phyloP scores from a whole-genome alignment of 805 yeast species.

The Yarrowia sp. region DNA sequence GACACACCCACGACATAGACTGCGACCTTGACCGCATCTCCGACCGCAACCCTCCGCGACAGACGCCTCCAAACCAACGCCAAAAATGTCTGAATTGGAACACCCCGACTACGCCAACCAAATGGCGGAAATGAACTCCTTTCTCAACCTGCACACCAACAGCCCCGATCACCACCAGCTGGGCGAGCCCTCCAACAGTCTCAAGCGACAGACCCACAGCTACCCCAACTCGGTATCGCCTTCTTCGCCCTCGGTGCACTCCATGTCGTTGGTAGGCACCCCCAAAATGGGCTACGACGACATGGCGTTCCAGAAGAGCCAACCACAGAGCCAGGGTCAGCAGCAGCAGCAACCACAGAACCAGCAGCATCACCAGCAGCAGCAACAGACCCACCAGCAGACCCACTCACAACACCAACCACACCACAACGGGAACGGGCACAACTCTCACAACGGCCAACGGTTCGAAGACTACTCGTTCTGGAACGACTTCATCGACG shows the following conservation, averaged over 20 bases:
- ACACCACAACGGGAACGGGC: background rate
- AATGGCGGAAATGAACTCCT: constrained; percentile 23
- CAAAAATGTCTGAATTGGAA: constrained; percentile 16
- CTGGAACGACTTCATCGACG: constrained; percentile 23
- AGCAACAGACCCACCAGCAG: background rate
- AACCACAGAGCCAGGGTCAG: background rate
- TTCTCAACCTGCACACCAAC: constrained; percentile 23
- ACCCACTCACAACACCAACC: background rate
- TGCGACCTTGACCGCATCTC: no score
- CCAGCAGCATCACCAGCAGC: background rate
- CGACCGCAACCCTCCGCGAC: no score
- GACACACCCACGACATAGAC: no score
- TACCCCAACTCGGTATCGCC: constrained; percentile 24
- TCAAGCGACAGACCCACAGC: constrained; percentile 22
- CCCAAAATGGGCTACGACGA: constrained; percentile 21
- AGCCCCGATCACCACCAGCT: constrained; percentile 15
- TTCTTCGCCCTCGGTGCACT: constrained; percentile 7
- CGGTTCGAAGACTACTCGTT: constrained; percentile 7
- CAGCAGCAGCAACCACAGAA: background rate
- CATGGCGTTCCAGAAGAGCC: background rate
- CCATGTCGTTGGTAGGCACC: constrained; percentile 21
- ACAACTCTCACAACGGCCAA: no score
- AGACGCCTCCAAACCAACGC: no score
- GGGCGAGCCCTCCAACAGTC: background rate
- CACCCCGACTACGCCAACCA: constrained; percentile 23